Percentiles rank a stretch among this genome's conserved stretches.
phyloP scores from a whole-genome alignment of 1,139 yeast genomes.

The Meyerozyma athensensis region DNA sequence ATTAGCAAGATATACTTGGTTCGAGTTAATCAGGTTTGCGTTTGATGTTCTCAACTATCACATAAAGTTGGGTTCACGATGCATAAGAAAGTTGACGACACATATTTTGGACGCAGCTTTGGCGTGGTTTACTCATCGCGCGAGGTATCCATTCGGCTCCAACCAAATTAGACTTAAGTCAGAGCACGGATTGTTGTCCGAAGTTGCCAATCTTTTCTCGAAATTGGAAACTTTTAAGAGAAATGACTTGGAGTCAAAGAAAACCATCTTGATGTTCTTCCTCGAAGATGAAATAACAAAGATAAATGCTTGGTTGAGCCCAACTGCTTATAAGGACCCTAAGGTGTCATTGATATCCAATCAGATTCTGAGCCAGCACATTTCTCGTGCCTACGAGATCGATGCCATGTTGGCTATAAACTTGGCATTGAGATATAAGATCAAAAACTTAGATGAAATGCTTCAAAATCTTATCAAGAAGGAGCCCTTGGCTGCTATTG shows the following conservation, averaged over 20 bases:
- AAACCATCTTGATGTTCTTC: constrained; percentile 52
- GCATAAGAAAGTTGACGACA: constrained; percentile 41
- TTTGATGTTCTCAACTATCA: constrained; percentile 61
- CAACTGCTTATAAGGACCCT: constrained; percentile 47
- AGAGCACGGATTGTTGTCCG: constrained; percentile 57
- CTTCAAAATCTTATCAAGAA: constrained; percentile 45
- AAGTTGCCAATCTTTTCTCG: constrained; percentile 39
- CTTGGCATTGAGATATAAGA: constrained; percentile 56
- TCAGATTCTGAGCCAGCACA: constrained; percentile 31
- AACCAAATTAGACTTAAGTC: constrained; percentile 68
- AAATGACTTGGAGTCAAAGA: constrained; percentile 37
- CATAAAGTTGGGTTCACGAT: constrained; percentile 41
- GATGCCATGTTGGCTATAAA: constrained; percentile 75
- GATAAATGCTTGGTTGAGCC: constrained; percentile 75
- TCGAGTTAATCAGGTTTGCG: constrained; percentile 68
- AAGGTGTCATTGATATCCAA: constrained; percentile 32
- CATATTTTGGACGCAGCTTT: constrained; percentile 63
- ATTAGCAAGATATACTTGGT: constrained; percentile 66
- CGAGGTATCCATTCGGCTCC: constrained; percentile 80
- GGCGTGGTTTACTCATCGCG: constrained; percentile 68
- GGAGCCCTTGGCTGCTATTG: constrained; percentile 60
- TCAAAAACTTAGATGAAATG: constrained; percentile 37
- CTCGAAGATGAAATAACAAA: constrained; percentile 71
- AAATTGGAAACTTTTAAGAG: constrained; percentile 20
- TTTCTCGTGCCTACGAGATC: constrained; percentile 54